Evolutionary conservation across 2,329 filamentous ascomycete species (phyloP).

Genomic region (Ascochyta lentis): DNA sequence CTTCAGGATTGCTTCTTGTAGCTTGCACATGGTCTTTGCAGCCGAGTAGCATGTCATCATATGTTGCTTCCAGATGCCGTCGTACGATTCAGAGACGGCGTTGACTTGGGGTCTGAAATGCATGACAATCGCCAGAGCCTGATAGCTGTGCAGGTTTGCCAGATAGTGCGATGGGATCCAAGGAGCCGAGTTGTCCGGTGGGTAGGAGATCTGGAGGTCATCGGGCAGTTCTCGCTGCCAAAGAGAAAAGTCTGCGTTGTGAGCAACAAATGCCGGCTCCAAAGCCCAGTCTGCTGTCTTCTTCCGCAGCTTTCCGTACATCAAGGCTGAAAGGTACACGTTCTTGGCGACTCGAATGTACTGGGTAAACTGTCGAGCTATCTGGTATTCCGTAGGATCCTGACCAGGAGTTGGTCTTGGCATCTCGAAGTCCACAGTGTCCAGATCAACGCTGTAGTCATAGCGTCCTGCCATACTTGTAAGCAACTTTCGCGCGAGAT

Average conservation of each 20-base stretch:
- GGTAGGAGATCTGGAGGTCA: conserved; percentile 79
- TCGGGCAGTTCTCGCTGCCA: conserved; percentile 80
- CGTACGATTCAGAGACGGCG: conserved; percentile 75
- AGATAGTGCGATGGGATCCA: conserved; percentile 88
- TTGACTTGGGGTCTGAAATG: conserved; percentile 85
- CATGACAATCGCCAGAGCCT: conserved; percentile 83
- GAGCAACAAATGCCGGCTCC: conserved; percentile 80
- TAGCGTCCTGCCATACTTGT: conserved; percentile 61
- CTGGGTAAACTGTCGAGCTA: conserved; percentile 85
- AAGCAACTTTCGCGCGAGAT: not conserved
- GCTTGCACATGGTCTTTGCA: conserved; percentile 81
- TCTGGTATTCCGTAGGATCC: conserved; percentile 76
- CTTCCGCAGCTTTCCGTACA: conserved; percentile 76
- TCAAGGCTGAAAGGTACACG: conserved; percentile 76
- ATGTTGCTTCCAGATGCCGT: conserved; percentile 84
- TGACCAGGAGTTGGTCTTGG: conserved; percentile 68
- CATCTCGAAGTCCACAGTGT: conserved; percentile 77
- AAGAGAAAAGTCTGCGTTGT: conserved; percentile 76
- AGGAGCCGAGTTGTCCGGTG: conserved; percentile 77
- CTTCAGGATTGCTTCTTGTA: conserved; percentile 83
- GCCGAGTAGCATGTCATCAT: conserved; percentile 86
- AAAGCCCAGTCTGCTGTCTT: conserved; percentile 84
- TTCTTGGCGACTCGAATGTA: conserved; percentile 79
- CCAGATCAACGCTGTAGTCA: conserved; percentile 76
- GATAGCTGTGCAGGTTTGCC: conserved; percentile 88